Evolutionary conservation across 2,329 filamentous ascomycete species (phyloP).

Genomic region (Thielaviopsis populi): DNA sequence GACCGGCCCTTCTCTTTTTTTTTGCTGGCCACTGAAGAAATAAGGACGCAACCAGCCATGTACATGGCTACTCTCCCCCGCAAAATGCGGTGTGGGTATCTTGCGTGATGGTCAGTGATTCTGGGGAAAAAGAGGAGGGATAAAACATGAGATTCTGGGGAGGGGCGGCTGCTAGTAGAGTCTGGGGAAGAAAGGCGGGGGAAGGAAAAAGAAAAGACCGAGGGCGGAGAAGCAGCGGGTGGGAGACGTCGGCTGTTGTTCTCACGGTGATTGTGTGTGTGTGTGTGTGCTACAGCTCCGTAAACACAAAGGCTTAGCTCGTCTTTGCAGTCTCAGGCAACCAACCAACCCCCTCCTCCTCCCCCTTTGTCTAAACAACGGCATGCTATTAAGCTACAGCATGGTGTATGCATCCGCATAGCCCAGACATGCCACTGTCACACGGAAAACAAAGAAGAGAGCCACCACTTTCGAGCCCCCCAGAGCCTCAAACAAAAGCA

Average conservation of each 20-base stretch:
- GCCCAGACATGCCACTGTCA: too few species aligned
- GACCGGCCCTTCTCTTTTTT: constrained; percentile 1
- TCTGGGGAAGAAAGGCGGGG: background rate
- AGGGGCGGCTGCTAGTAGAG: background rate
- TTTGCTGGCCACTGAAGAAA: background rate
- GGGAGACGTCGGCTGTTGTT: background rate
- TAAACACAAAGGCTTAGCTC: background rate
- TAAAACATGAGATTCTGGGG: background rate
- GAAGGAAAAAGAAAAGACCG: background rate
- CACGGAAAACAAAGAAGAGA: background rate
- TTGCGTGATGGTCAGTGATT: background rate
- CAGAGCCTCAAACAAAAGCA: background rate
- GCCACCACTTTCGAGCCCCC: background rate
- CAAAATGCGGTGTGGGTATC: background rate
- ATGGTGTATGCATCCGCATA: background rate
- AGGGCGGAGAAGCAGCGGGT: background rate
- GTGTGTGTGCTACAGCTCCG: too few species aligned
- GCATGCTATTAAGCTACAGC: background rate
- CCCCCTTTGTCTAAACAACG: background rate
- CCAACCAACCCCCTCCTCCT: too few species aligned
- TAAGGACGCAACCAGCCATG: background rate
- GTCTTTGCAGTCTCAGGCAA: background rate
- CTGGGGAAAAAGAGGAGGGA: background rate
- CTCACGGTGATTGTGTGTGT: background rate
- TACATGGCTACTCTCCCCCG: background rate